A percentile compares a stretch with the other conserved stretches of the same genome.
phyloP scores from a whole-genome alignment of 345 rosid species.

The Nasturtium officinale region DNA sequence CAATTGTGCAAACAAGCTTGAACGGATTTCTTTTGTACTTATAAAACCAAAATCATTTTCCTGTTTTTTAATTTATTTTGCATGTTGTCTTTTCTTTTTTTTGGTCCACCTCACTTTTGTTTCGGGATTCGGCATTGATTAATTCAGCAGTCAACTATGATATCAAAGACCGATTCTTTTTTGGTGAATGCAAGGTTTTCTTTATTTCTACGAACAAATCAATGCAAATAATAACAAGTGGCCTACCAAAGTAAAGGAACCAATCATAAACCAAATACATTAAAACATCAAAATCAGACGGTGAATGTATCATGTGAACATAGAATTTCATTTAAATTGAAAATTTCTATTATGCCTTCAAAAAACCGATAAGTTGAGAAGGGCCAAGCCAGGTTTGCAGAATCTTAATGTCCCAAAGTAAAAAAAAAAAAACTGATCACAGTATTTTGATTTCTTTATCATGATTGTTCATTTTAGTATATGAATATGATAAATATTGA shows the following conservation, averaged over 20 bases:
- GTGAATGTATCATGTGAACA: conserved; percentile 24
- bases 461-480: too few species aligned
- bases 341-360: background rate
- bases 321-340: background rate
- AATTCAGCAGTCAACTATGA: background rate
- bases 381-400: background rate
- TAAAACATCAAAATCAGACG: background rate
- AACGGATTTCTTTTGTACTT: background rate
- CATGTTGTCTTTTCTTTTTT: background rate
- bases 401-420: background rate
- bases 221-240: background rate
- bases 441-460: background rate
- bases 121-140: background rate
- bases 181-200: background rate
- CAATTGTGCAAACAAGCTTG: background rate
- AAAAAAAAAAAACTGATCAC: background rate
- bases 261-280: conserved; percentile 8
- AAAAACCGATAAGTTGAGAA: background rate
- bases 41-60: background rate
- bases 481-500: background rate
- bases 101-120: background rate
- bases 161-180: background rate
- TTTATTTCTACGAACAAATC: background rate
- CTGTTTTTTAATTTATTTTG: background rate
- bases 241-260: conserved; percentile 17